A percentile compares a stretch with the other conserved stretches of the same genome.
Conservation (phyloP, 2,329 filamentous ascomycete genomes). For the Phaeoacremonium minimum region DNA sequence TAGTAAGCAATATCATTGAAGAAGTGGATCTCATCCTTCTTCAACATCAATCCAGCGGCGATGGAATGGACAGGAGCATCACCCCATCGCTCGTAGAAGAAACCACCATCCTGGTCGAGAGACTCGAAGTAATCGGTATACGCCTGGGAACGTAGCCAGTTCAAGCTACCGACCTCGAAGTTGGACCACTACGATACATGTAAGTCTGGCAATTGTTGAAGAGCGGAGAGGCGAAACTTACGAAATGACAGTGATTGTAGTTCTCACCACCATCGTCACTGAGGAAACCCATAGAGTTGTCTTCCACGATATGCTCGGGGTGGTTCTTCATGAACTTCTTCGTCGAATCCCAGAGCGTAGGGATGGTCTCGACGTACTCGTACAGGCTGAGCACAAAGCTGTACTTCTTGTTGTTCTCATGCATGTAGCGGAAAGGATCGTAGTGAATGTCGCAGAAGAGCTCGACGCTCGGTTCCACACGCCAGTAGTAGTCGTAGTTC, state of each 20-base stretch:
- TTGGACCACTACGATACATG: conserved; percentile 76
- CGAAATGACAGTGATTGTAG: conserved; percentile 97
- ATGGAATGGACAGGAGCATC: conserved; percentile 99
- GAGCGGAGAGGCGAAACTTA: conserved; percentile 53
- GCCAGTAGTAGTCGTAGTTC: conserved; percentile 99
- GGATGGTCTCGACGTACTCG: conserved; percentile 95
- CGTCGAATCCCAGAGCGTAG: conserved; percentile 89
- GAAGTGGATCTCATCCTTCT: conserved; percentile 94
- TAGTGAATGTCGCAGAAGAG: conserved; percentile 94
- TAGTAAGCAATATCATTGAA: conserved; percentile 99
- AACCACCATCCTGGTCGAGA: conserved; percentile 86
- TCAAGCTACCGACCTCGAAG: conserved; percentile 91
- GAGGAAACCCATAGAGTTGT: conserved; percentile 86
- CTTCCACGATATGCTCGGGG: conserved; percentile 79
- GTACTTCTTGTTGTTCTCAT: conserved; percentile 96
- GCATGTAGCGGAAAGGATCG: conserved; percentile 96
- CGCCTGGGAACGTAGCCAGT: conserved; percentile 85
- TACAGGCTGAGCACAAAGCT: conserved; percentile 93
- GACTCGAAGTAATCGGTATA: conserved; percentile 90
- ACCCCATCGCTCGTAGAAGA: conserved; percentile 99
- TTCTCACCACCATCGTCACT: conserved; percentile 87
- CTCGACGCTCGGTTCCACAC: conserved; percentile 94
- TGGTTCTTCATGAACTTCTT: conserved; percentile 91
- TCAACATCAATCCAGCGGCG: conserved; percentile 78
- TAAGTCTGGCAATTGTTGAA: too few species aligned